Evolutionary conservation across 2,329 filamentous ascomycete species (phyloP), one percentile per base, ranked within the genome.

Genomic region (Epichloe gansuensis): DNA sequence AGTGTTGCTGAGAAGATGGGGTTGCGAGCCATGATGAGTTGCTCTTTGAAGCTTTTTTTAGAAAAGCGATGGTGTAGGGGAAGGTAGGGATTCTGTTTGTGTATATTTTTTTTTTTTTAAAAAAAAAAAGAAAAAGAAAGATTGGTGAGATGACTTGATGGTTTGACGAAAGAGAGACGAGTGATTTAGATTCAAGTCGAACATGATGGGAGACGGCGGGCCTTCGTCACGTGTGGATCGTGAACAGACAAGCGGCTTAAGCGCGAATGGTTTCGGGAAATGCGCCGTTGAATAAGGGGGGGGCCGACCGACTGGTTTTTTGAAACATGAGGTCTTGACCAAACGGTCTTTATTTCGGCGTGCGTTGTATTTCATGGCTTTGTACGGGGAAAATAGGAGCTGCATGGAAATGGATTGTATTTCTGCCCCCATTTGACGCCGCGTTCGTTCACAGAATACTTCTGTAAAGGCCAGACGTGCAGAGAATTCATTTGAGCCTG

Each of bases 1-100:
- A 84, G 59, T 5, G 81, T 85, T 35, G 80, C 78, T 49, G 67
- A 72, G 27, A 81, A 63, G 44, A 87, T 74, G 4, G 80, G 75
- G 4, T 49, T 43, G 2, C 78, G 70, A 5, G 57, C 52, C 65
- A 67, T 66, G 25, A 11, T 43, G 47, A 2, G 21, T 13, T 31
- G 38, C 36, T 23, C 39, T 23, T 12, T 11, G 2, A 9, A 31
- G 9, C 27, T 3, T 23, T 9, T 9, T 4, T 31, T 31, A 4
- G 27, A 31, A 9, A 4, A 31, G 27, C 27, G 8, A 31, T 31
- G 8, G 27, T 31, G 1, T 23, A 3, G 23, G 23, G 23, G 23
- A 23, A 23, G 23, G 23, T 23, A 23, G 23, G 23, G 23, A 3
- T 4, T 3, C 23, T 23, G 23, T 3, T 23, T 23, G 23, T 23